Evolutionary conservation across 257 asterid species (phyloP).

Genomic region (Penstemon davidsonii): DNA sequence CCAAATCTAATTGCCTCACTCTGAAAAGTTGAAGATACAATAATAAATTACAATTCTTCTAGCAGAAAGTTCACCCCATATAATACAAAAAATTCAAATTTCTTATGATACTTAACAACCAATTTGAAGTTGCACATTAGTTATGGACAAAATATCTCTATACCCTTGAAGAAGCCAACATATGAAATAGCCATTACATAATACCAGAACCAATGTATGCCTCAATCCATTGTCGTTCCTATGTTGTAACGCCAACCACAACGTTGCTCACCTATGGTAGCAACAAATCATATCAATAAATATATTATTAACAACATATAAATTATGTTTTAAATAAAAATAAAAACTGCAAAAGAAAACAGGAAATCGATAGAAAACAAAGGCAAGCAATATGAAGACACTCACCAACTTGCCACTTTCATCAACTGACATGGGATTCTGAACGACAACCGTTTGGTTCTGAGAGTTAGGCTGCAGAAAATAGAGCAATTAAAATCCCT

Average conservation of each 20-base stretch:
- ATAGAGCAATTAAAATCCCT: slow-evolving; percentile 21
- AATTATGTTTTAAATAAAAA: background rate
- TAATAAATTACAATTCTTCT: slow-evolving; percentile 22
- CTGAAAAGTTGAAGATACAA: slow-evolving; percentile 22
- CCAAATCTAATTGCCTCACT: slow-evolving; percentile 20
- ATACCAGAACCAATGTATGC: background rate
- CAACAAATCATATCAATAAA: slow-evolving; percentile 12
- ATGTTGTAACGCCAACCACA: slow-evolving; percentile 81
- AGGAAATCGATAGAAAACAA: background rate
- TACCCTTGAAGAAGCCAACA: slow-evolving; percentile 27
- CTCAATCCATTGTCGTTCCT: slow-evolving; percentile 25
- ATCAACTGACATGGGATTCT: slow-evolving; percentile 85
- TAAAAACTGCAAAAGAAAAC: background rate
- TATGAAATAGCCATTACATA: no score
- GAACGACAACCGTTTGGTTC: slow-evolving; percentile 89
- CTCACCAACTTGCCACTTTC: slow-evolving; percentile 91
- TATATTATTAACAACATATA: no score
- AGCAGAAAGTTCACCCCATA: slow-evolving; percentile 10
- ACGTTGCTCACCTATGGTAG: slow-evolving; percentile 72
- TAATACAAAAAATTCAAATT: background rate
- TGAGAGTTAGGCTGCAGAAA: slow-evolving; percentile 35
- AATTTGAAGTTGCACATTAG: slow-evolving; percentile 27
- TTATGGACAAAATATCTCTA: slow-evolving; percentile 40
- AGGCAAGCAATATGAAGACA: background rate
- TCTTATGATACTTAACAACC: slow-evolving; percentile 34